Percentiles rank a stretch among this genome's conserved stretches.
Evolutionary conservation across 768 basidiomycete species (phyloP).

Genomic region (Asterophora lycoperdoides): DNA sequence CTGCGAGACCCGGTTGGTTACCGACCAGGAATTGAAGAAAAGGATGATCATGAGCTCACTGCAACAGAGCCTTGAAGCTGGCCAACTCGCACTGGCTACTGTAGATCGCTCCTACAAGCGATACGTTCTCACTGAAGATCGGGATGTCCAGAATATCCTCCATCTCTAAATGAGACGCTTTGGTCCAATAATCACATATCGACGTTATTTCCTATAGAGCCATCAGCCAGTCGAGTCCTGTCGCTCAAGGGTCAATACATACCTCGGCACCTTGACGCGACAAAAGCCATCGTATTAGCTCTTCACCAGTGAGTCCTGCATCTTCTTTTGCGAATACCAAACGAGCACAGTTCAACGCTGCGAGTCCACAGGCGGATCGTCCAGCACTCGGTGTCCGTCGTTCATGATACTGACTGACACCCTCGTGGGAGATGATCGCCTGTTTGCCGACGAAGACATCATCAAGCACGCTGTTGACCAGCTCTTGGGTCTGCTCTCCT

Average conservation of each 20-base stretch:
- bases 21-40: slow-evolving; percentile 17
- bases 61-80: slow-evolving; percentile 27
- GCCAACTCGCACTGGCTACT: slow-evolving; percentile 35
- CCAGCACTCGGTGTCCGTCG: slow-evolving; percentile 31
- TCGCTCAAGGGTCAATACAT: background rate
- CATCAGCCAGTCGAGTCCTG: background rate
- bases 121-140: slow-evolving; percentile 41
- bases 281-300: slow-evolving; percentile 31
- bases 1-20: slow-evolving; percentile 14
- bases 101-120: slow-evolving; percentile 23
- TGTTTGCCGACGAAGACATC: slow-evolving; percentile 24
- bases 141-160: slow-evolving; percentile 49
- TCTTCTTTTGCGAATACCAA: slow-evolving; percentile 37
- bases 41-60: slow-evolving; percentile 10
- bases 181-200: slow-evolving; percentile 56
- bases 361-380: slow-evolving; percentile 57
- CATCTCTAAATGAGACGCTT: slow-evolving; percentile 49
- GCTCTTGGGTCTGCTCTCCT: background rate
- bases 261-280: slow-evolving; percentile 35
- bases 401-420: slow-evolving; percentile 51
- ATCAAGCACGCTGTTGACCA: slow-evolving; percentile 14
- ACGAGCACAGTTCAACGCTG: slow-evolving; percentile 61
- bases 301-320: slow-evolving; percentile 24
- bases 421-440: slow-evolving; percentile 40
- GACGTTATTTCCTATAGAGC: slow-evolving; percentile 46